A percentile compares a stretch with the other conserved stretches of the same genome.
Conservation (phyloP, 2,329 filamentous ascomycete genomes). For the Aspergillus awamori region DNA sequence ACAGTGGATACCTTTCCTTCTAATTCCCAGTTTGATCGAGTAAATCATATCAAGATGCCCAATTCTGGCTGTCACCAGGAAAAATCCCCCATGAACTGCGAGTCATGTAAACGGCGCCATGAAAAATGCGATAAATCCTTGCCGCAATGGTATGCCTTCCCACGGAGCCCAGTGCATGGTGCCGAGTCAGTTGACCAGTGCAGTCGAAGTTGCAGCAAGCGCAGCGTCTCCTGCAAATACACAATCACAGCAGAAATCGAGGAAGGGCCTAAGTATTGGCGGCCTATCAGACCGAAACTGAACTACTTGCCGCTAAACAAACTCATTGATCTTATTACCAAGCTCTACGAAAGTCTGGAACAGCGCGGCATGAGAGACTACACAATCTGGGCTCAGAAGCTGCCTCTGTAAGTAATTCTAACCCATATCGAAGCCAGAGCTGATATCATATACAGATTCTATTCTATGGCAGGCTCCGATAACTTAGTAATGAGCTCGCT, state of each 20-base stretch:
- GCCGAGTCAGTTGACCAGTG: not conserved
- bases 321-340: not conserved
- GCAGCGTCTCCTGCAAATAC: not conserved
- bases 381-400: not conserved
- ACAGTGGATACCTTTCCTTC: not conserved
- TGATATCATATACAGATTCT: not conserved
- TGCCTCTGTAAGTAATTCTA: not conserved
- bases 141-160: not conserved
- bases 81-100: not conserved
- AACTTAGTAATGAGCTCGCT: not conserved
- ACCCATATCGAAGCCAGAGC: not conserved
- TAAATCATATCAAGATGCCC: not conserved
- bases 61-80: not conserved
- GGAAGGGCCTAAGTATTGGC: not conserved
- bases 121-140: not conserved
- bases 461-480: not conserved
- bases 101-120: not conserved
- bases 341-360: not conserved
- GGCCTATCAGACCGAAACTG: not conserved
- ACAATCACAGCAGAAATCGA: not conserved
- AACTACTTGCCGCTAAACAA: not conserved
- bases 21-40: not conserved
- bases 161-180: not conserved
- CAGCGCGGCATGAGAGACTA: not conserved
- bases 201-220: not conserved